Percentiles rank a stretch among this genome's conserved stretches.
Conservation (phyloP, 2,329 filamentous ascomycete genomes). For the Esteya vermicola region DNA sequence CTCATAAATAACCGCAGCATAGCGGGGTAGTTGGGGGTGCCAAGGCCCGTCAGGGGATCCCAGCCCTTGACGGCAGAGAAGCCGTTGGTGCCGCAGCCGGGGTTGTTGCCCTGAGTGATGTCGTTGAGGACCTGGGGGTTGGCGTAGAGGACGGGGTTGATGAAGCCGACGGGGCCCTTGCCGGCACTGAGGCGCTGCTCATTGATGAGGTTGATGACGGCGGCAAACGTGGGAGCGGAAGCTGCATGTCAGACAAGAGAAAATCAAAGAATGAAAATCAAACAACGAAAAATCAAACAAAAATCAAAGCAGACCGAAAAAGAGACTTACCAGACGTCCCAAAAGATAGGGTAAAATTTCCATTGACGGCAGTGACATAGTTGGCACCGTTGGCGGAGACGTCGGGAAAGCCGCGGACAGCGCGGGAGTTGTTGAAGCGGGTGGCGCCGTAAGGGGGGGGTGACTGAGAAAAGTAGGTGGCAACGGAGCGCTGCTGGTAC, state of each 20-base stretch:
- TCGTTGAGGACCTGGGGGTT: constrained; percentile 17
- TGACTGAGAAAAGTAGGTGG: constrained; percentile 16
- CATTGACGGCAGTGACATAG: constrained; percentile 27
- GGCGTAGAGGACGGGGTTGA: constrained; percentile 18
- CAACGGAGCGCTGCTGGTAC: constrained; percentile 21
- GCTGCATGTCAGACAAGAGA: too few species aligned
- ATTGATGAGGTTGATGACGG: constrained; percentile 47
- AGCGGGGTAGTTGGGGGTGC: constrained; percentile 18
- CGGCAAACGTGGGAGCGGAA: constrained; percentile 41
- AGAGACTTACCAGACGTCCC: constrained; percentile 31
- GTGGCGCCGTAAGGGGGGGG: constrained; percentile 25
- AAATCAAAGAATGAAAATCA: too few species aligned
- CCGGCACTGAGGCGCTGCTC: constrained; percentile 40
- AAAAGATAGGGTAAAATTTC: constrained; percentile 25
- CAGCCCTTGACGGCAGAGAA: constrained; percentile 16
- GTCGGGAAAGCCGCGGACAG: constrained; percentile 15
- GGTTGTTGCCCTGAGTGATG: constrained; percentile 15
- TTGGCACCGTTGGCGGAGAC: constrained; percentile 14
- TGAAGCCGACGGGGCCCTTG: constrained; percentile 22
- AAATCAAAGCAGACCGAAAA: background rate
- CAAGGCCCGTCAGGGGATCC: constrained; percentile 14
- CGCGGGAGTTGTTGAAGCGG: constrained; percentile 25
- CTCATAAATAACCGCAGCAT: constrained; percentile 14
- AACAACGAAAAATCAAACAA: background rate
- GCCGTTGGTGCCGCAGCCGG: constrained; percentile 18